phyloP scores from a whole-genome alignment of 805 yeast genomes.

The Candida peoriensis region DNA sequence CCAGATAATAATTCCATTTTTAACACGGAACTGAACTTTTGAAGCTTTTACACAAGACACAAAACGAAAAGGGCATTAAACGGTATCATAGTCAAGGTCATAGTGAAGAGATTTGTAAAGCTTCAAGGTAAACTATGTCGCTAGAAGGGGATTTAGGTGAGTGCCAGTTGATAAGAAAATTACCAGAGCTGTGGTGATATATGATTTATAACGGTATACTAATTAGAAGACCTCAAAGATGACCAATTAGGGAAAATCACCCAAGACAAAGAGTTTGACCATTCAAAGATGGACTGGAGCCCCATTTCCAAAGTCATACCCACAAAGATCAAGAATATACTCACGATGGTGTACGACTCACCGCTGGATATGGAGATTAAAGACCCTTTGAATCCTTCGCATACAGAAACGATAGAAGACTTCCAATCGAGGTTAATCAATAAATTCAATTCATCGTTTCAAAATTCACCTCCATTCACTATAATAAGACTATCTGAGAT shows the following conservation, averaged over 20 bases:
- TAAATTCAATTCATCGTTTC: slow-evolving; percentile 10
- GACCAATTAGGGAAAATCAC: slow-evolving; percentile 1
- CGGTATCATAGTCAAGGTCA: too few relatives aligned
- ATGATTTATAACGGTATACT: too few relatives aligned
- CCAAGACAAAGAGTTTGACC: background rate
- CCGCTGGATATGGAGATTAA: slow-evolving; percentile 1
- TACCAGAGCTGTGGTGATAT: too few relatives aligned
- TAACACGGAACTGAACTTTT: too few relatives aligned
- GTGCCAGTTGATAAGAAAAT: too few relatives aligned
- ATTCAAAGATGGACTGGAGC: slow-evolving; percentile 4
- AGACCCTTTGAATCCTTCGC: slow-evolving; percentile 9
- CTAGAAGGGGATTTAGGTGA: too few relatives aligned
- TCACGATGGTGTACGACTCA: slow-evolving; percentile 4
- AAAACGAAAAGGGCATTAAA: too few relatives aligned
- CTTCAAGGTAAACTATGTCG: too few relatives aligned
- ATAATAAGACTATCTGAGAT: slow-evolving; percentile 43
- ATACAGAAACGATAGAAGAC: slow-evolving; percentile 5
- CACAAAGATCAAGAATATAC: slow-evolving; percentile 6
- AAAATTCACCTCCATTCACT: slow-evolving; percentile 41
- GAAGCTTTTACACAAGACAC: too few relatives aligned
- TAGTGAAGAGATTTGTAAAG: too few relatives aligned
- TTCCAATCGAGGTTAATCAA: slow-evolving; percentile 7
- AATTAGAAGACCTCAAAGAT: too few relatives aligned
- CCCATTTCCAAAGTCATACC: slow-evolving; percentile 8
- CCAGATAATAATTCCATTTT: too few relatives aligned